These are phyloP conservation scores for Cladophialophora chaetospira DNA, from an alignment of 2,329 filamentous ascomycete genomes.

Conservation along the genomic window DNA sequence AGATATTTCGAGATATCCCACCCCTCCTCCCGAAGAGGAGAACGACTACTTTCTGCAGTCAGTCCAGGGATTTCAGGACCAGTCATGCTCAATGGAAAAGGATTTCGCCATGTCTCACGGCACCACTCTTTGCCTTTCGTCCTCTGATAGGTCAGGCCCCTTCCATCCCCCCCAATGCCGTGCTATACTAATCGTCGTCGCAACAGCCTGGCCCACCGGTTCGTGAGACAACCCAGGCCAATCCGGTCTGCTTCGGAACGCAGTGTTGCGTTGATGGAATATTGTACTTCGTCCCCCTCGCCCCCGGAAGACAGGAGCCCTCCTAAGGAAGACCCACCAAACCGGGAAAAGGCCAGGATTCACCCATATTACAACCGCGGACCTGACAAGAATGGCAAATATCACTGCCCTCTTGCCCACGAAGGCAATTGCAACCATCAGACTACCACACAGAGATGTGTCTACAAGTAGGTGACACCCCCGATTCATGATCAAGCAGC, in stretches of 20 bases:
- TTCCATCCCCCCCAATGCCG: background rate
- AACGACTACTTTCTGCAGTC: conserved; percentile 14
- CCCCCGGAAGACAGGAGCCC: conserved; percentile 9
- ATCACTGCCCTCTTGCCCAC: conserved; percentile 83
- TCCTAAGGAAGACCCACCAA: conserved; percentile 25
- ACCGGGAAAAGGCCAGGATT: conserved; percentile 31
- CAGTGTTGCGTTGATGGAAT: conserved; percentile 18
- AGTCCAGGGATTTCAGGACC: conserved; percentile 16
- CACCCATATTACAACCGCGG: conserved; percentile 30
- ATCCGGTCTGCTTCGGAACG: conserved; percentile 32
- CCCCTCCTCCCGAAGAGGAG: conserved; percentile 27
- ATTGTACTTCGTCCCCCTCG: conserved; percentile 6
- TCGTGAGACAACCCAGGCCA: conserved; percentile 25
- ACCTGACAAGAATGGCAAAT: conserved; percentile 68
- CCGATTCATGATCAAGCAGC: no score
- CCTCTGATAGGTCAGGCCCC: conserved; percentile 21
- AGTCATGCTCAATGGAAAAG: conserved; percentile 8
- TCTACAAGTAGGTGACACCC: conserved; percentile 78
- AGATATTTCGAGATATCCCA: conserved; percentile 13
- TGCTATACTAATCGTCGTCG: conserved; percentile 3
- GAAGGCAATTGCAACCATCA: conserved; percentile 79
- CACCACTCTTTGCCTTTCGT: conserved; percentile 4
- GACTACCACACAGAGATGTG: conserved; percentile 96
- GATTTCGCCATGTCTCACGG: conserved; percentile 10
- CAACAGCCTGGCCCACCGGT: conserved; percentile 13